Percentiles rank a stretch among this genome's conserved stretches.
Evolutionary conservation across 129 eudicot species (phyloP).

Genomic region (Chrysanthemum lavandulifolium): DNA sequence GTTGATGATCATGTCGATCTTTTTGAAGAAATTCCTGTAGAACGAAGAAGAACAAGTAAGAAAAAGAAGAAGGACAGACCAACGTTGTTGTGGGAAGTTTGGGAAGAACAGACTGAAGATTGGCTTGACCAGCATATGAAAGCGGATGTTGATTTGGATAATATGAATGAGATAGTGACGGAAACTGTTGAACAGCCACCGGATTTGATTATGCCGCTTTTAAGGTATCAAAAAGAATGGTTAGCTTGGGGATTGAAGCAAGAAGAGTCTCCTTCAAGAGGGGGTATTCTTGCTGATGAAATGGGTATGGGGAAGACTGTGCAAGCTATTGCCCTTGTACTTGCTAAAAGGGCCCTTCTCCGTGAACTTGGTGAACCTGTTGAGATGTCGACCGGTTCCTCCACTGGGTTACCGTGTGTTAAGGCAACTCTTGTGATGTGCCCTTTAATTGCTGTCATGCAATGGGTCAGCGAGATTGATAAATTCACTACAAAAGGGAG

Average conservation of each 20-base stretch:
- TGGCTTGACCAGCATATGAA: slow-evolving; percentile 62
- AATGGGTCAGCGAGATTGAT: slow-evolving; percentile 81
- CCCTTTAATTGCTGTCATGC: slow-evolving; percentile 74
- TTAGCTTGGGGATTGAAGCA: slow-evolving; percentile 89
- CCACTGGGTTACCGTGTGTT: slow-evolving; percentile 46
- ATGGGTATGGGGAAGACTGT: slow-evolving; percentile 97
- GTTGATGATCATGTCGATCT: background rate
- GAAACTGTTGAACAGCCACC: slow-evolving; percentile 70
- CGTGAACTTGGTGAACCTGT: slow-evolving; percentile 37
- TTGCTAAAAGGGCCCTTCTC: slow-evolving; percentile 61
- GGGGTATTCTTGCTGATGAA: slow-evolving; percentile 97
- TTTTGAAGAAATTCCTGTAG: background rate
- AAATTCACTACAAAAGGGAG: slow-evolving; percentile 78
- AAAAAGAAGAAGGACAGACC: slow-evolving; percentile 39
- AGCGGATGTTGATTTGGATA: slow-evolving; percentile 43
- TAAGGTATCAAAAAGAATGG: slow-evolving; percentile 97
- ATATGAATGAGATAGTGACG: slow-evolving; percentile 47
- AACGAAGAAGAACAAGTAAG: slow-evolving; percentile 23
- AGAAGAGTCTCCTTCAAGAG: slow-evolving; percentile 74
- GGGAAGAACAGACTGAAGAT: slow-evolving; percentile 67
- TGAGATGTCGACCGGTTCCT: slow-evolving; percentile 32
- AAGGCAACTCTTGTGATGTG: slow-evolving; percentile 90
- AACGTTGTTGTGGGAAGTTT: slow-evolving; percentile 65
- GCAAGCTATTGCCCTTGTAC: slow-evolving; percentile 96
- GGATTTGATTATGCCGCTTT: slow-evolving; percentile 65